Percentiles rank a stretch among this genome's conserved stretches.
These are phyloP conservation scores for Umbelopsis vinacea DNA, from an alignment of 192 early-diverging fungal species.

Conservation along the genomic window DNA sequence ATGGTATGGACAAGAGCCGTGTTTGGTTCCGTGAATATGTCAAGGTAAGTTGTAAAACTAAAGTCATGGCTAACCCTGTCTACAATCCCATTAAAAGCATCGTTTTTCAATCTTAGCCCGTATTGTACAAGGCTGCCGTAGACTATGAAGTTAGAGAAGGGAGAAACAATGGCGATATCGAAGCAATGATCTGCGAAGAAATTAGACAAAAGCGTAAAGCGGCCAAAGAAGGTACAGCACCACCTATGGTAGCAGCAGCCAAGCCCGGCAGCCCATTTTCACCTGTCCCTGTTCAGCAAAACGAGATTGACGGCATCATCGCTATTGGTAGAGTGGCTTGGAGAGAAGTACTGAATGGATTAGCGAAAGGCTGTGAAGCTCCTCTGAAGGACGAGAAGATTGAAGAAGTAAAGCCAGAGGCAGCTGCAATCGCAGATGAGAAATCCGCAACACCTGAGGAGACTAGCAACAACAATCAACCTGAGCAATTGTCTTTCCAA, in stretches of 20 bases:
- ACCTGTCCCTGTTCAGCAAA: not conserved
- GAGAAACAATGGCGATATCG: conserved; percentile 36
- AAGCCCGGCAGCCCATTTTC: conserved; percentile 4
- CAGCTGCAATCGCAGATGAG: not conserved
- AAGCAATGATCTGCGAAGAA: conserved; percentile 39
- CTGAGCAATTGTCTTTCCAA: not conserved
- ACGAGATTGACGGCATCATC: conserved; percentile 33
- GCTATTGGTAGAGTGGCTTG: conserved; percentile 47
- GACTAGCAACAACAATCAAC: not conserved
- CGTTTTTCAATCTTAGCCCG: conserved; percentile 32
- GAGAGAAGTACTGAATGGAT: conserved; percentile 44
- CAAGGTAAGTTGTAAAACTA: conserved; percentile 35
- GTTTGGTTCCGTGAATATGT: conserved; percentile 49
- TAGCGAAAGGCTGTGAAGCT: conserved; percentile 41
- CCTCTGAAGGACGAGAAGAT: conserved; percentile 21
- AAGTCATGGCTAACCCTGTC: too few relatives aligned
- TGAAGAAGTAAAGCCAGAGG: conserved; percentile 9
- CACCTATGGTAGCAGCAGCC: not conserved
- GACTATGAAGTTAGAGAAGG: conserved; percentile 53
- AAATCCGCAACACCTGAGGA: not conserved
- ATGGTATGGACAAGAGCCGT: conserved; percentile 50
- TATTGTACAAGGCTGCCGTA: conserved; percentile 46
- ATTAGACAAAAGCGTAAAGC: conserved; percentile 35
- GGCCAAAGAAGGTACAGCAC: conserved; percentile 20
- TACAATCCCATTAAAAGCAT: not conserved